Evolutionary conservation across 2,329 filamentous ascomycete genomes (phyloP).

Genomic region (Monilinia vaccinii-corymbosi): DNA sequence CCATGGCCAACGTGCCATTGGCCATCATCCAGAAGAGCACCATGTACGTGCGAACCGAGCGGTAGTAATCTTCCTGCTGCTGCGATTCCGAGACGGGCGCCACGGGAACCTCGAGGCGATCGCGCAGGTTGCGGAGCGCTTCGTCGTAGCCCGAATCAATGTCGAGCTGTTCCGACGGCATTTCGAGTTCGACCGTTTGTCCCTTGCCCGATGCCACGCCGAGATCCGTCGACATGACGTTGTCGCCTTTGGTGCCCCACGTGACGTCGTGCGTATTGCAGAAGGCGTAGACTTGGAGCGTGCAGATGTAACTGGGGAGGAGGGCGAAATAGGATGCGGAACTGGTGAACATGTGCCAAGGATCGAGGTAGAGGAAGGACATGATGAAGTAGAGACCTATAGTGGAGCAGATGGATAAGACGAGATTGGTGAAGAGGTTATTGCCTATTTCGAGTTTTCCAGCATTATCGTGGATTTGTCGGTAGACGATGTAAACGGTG

Average conservation of each 20-base stretch:
- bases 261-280: constrained; percentile 99
- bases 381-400: constrained; percentile 93
- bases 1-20: constrained; percentile 91
- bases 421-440: constrained; percentile 90
- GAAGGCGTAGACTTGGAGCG: constrained; percentile 94
- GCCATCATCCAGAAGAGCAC: constrained; percentile 89
- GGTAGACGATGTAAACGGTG: constrained; percentile 77
- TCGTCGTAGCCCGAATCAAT: constrained; percentile 98
- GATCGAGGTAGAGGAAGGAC: constrained; percentile 92
- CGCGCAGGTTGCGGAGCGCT: constrained; percentile 88
- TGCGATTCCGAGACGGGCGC: constrained; percentile 61
- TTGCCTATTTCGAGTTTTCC: constrained; percentile 56
- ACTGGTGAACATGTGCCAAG: constrained; percentile 98
- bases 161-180: constrained; percentile 95
- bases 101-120: constrained; percentile 72
- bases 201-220: constrained; percentile 68
- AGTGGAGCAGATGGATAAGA: constrained; percentile 81
- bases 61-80: constrained; percentile 97
- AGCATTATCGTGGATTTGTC: constrained; percentile 52
- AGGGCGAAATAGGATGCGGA: constrained; percentile 87
- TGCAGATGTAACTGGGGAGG: constrained; percentile 90
- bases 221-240: constrained; percentile 85
- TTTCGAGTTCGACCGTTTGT: constrained; percentile 84
- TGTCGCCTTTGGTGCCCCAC: constrained; percentile 98
- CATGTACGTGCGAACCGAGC: constrained; percentile 95